A percentile compares a stretch with the other conserved stretches of the same genome.
These are phyloP conservation scores for Phytophthora pluvialis DNA, from an alignment of 352 stramenopile species.

Conservation along the genomic window DNA sequence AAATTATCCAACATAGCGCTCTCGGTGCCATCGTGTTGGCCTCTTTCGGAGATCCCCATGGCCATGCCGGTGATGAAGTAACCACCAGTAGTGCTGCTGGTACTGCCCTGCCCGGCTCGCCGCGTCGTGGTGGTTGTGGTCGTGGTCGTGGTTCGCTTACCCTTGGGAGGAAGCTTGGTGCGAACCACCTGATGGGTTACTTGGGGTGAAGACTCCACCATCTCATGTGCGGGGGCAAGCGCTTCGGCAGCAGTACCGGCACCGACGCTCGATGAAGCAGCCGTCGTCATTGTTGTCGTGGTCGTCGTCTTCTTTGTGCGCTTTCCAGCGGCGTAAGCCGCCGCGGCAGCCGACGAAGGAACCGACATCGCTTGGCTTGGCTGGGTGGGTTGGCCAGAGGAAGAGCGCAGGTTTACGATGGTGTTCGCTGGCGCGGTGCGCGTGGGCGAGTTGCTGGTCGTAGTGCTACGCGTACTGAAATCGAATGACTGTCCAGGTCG, in stretches of 20 bases:
- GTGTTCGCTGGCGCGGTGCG: slow-evolving; percentile 28
- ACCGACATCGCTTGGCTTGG: slow-evolving; percentile 17
- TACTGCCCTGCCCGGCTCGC: slow-evolving; percentile 17
- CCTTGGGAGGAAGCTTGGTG: slow-evolving; percentile 27
- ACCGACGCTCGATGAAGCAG: slow-evolving; percentile 10
- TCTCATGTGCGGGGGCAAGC: slow-evolving; percentile 21
- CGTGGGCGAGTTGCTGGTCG: slow-evolving; percentile 25
- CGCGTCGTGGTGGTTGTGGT: slow-evolving; percentile 24
- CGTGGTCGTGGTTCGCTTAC: slow-evolving; percentile 22
- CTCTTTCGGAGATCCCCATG: slow-evolving; percentile 10
- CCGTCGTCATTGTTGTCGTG: slow-evolving; percentile 23
- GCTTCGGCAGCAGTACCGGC: slow-evolving; percentile 19
- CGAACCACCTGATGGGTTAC: slow-evolving; percentile 32
- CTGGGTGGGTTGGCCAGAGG: slow-evolving; percentile 4
- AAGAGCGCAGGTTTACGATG: slow-evolving; percentile 26
- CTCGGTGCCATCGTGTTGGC: slow-evolving; percentile 13
- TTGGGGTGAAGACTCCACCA: slow-evolving; percentile 22
- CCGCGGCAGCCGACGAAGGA: slow-evolving; percentile 10
- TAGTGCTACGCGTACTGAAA: slow-evolving; percentile 27
- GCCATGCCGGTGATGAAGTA: slow-evolving; percentile 3
- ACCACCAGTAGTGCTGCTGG: slow-evolving; percentile 1
- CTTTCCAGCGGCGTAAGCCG: slow-evolving; percentile 15
- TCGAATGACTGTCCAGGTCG: slow-evolving; percentile 28
- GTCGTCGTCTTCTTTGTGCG: slow-evolving; percentile 23
- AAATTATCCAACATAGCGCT: slow-evolving; percentile 22